A percentile compares a stretch with the other conserved stretches of the same genome.
Evolutionary conservation across 257 asterid species (phyloP).

Genomic region (Handroanthus guayacan): DNA sequence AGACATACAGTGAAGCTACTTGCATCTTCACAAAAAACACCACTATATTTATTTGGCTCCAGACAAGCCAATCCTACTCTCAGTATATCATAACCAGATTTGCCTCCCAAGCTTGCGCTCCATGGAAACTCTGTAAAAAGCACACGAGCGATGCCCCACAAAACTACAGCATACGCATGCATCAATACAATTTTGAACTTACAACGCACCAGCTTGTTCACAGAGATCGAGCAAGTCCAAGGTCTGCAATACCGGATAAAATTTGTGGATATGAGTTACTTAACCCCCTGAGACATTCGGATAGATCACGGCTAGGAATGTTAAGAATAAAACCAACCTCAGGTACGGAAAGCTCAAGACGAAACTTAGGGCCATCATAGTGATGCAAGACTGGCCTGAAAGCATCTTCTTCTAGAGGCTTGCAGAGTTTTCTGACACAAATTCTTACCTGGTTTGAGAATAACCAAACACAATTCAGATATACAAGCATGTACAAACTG

Average conservation of each 20-base stretch:
- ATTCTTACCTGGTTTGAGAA: constrained; percentile 67
- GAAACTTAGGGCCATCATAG: constrained; percentile 97
- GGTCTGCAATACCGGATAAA: constrained; percentile 60
- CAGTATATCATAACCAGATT: constrained; percentile 47
- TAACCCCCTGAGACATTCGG: background rate
- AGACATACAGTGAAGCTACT: constrained; percentile 40
- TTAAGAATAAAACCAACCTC: constrained; percentile 62
- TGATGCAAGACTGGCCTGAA: constrained; percentile 97
- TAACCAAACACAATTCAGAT: constrained; percentile 20
- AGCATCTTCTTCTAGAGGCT: constrained; percentile 92
- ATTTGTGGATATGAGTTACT: no score
- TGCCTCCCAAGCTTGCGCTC: constrained; percentile 74
- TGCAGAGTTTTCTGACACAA: constrained; percentile 77
- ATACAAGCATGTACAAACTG: background rate
- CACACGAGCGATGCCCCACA: constrained; percentile 47
- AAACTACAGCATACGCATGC: constrained; percentile 46
- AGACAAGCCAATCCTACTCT: constrained; percentile 50
- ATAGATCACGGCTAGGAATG: background rate
- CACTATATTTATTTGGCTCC: constrained; percentile 52
- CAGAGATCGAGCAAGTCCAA: constrained; percentile 90
- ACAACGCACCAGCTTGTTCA: constrained; percentile 78
- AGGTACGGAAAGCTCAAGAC: constrained; percentile 92
- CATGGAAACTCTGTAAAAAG: constrained; percentile 54
- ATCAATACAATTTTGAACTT: constrained; percentile 41
- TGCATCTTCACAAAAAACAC: constrained; percentile 43